Evolutionary conservation across 2,329 filamentous ascomycete species (phyloP).

Genomic region (Fusarium sp.): DNA sequence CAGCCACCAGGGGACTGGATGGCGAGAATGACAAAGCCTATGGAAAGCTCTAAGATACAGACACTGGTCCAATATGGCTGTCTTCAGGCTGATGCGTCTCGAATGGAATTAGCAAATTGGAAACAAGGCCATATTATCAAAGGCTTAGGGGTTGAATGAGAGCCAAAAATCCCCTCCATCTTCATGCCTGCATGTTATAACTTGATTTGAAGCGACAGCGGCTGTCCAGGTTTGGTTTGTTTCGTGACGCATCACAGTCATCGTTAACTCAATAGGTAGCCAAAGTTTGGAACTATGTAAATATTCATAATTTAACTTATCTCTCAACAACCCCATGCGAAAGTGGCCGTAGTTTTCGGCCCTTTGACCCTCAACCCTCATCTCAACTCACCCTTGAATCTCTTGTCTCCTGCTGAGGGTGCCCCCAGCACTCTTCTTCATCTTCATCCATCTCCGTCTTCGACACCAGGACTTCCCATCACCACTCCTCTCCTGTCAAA

Average conservation of each 20-base stretch:
- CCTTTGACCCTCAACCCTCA: not conserved
- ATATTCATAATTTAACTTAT: conserved; percentile 26
- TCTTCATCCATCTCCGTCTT: conserved; percentile 4
- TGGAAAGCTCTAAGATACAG: not conserved
- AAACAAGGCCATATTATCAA: too few species aligned
- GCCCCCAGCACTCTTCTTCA: conserved; percentile 6
- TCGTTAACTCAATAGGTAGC: not conserved
- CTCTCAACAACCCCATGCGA: conserved; percentile 19
- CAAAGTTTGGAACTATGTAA: conserved; percentile 21
- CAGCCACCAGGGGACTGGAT: conserved; percentile 4
- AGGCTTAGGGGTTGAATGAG: too few species aligned
- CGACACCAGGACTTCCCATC: conserved; percentile 1
- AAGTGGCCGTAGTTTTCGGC: not conserved
- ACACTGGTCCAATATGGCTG: too few species aligned
- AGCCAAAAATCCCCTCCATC: too few species aligned
- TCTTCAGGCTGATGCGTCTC: too few species aligned
- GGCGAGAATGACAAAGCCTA: not conserved
- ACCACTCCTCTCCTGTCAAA: conserved; percentile 4
- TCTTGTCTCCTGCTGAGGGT: conserved; percentile 14
- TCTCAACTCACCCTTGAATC: conserved; percentile 17
- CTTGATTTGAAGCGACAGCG: too few species aligned
- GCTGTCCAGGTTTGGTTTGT: too few species aligned
- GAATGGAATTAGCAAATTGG: too few species aligned
- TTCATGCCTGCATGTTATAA: too few species aligned
- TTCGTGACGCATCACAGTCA: not conserved